Percentiles rank a stretch among this genome's conserved stretches.
Conservation (phyloP, 345 rosid species). For the Eucalyptus grandis region DNA sequence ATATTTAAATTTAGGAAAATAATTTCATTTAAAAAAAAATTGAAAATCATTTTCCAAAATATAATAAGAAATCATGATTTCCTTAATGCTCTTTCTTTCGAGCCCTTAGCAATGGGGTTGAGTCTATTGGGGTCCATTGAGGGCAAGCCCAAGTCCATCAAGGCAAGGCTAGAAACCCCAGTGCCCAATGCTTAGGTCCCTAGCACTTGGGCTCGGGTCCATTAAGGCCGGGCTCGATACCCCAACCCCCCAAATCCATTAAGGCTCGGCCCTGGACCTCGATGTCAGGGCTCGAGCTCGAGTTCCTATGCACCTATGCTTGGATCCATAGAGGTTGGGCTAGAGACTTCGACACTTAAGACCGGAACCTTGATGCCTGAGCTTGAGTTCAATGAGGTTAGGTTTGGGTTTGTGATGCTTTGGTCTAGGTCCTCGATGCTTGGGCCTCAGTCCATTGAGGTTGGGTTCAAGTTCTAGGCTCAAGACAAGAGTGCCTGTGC, state of each 20-base stretch:
- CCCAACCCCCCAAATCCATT: neutral
- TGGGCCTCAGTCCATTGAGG: rapidly evolving
- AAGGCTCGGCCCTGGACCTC: rapidly evolving
- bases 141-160: neutral
- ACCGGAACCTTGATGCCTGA: rapidly evolving
- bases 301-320: neutral
- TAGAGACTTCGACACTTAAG: neutral
- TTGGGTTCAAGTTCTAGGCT: neutral
- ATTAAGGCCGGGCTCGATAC: neutral
- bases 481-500: neutral
- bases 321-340: neutral
- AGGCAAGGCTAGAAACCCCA: neutral
- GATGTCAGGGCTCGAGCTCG: rapidly evolving
- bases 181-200: neutral
- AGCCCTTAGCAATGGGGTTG: neutral
- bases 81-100: neutral
- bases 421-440: neutral
- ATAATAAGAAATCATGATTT: too few relatives aligned
- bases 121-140: neutral
- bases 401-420: neutral
- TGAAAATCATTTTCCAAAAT: too few relatives aligned
- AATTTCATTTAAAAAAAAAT: too few relatives aligned
- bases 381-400: rapidly evolving
- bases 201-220: neutral
- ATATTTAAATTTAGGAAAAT: neutral